Evolutionary conservation across 306 rosid species (phyloP), one percentile per base, ranked within the genome.

Genomic region (Ceratonia siliqua): DNA sequence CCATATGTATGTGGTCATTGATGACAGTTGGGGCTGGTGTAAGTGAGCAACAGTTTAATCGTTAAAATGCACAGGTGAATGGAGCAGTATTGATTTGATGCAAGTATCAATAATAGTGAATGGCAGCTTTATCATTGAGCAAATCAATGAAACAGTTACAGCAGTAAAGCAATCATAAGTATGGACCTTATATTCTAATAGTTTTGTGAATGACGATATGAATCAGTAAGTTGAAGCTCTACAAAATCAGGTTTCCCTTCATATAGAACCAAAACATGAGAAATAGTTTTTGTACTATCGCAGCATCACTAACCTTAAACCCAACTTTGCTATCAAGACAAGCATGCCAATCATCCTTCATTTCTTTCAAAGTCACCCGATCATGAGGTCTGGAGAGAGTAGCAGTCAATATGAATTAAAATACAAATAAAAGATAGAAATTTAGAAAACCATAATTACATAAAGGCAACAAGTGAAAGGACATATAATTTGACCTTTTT

Each of bases 271-370:
- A 58, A 49, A 39, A 82, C 62, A 49, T 71, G 33, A 66, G n/a
- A 17, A 17, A 50, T 41, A 12, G 54, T 5, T 32, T 20, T 32
- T 13, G 36, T 18, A 55, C 33, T 27, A 62, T 11, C 74, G 49
- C 0, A 36, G 62, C 22, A 61, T 71, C 21, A 77, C 89, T 83
- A 62, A 94, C 98, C 97, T 94, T 94, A 79, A 94, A 94, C 48
- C 98, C 98, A 88, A 94, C 97, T 85, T 94, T 86, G 86, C 67
- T 94, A 75, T 94, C 97, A 54, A 94, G 98, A 82, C 98, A 94
- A 54, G 91, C 75, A 84, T 84, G 98, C 98, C 97, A 94, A 81
- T 94, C 98, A 50, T 86, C 56, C 87, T 94, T 91, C 98, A 94
- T 89, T 72, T 91, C 96, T 73, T 85, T 94, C 82, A 94, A 76